phyloP scores from a whole-genome alignment of 371 early-diverging fungal species.

The Coemansia sp. region DNA sequence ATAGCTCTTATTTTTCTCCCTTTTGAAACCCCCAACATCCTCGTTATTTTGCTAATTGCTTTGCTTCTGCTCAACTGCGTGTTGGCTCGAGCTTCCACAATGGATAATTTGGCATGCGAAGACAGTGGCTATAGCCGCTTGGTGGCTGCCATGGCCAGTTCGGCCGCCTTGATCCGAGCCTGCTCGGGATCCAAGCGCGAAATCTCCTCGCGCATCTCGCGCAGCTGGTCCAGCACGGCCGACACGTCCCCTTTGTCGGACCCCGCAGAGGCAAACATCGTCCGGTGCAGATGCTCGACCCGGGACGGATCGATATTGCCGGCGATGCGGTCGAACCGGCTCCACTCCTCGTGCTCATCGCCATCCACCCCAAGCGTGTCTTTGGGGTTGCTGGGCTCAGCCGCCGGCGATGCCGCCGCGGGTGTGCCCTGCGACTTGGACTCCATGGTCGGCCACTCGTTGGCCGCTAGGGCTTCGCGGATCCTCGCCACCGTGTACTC shows the following conservation, averaged over 20 bases:
- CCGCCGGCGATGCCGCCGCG: not conserved
- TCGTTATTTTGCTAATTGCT: too few relatives aligned
- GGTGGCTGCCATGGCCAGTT: slow-evolving; percentile 42
- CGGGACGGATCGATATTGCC: slow-evolving; percentile 14
- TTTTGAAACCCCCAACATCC: too few relatives aligned
- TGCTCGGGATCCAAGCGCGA: slow-evolving; percentile 24
- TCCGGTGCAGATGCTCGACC: slow-evolving; percentile 16
- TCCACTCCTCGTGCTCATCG: slow-evolving; percentile 27
- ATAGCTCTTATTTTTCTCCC: not conserved
- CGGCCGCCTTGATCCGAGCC: slow-evolving; percentile 38
- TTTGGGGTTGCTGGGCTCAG: not conserved
- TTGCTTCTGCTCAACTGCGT: too few relatives aligned
- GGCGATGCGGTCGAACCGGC: slow-evolving; percentile 25
- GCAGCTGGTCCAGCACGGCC: slow-evolving; percentile 17
- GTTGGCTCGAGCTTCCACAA: too few relatives aligned
- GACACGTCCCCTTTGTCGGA: slow-evolving; percentile 12
- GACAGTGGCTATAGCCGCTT: not conserved
- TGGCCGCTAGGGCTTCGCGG: slow-evolving; percentile 35
- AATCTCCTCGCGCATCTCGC: slow-evolving; percentile 24
- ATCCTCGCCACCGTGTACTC: slow-evolving; percentile 29
- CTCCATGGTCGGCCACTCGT: slow-evolving; percentile 40
- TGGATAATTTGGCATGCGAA: not conserved
- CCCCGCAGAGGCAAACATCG: slow-evolving; percentile 11
- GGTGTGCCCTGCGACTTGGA: not conserved
- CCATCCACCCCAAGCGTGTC: not conserved